Evolutionary conservation across 768 basidiomycete species (phyloP).

Genomic region (Termitomyces sp.): DNA sequence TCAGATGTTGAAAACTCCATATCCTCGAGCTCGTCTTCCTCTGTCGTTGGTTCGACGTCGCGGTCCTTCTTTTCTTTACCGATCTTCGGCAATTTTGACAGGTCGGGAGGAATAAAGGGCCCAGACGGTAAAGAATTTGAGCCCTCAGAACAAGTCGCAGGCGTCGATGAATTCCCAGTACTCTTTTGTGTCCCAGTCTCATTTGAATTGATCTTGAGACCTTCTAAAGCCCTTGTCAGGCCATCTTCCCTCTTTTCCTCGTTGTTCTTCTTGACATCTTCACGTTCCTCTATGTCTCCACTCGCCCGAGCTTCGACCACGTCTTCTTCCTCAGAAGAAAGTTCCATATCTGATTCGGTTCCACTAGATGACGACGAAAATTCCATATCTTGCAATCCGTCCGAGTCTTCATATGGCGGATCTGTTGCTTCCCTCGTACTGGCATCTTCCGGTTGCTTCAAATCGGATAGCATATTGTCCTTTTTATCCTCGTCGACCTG

Average conservation of each 20-base stretch:
- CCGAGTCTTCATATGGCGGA: not conserved
- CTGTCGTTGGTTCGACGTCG: too few relatives aligned
- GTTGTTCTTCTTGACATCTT: not conserved
- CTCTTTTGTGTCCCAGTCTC: not conserved
- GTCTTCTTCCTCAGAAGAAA: not conserved
- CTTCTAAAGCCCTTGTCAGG: not conserved
- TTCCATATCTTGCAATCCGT: slow-evolving; percentile 4
- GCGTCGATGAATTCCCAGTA: not conserved
- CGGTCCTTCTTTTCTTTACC: not conserved
- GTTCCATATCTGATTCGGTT: slow-evolving; percentile 3
- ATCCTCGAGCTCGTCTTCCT: too few relatives aligned
- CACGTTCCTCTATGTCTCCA: not conserved
- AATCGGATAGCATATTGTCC: not conserved
- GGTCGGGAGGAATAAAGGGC: not conserved
- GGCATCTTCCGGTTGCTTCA: not conserved
- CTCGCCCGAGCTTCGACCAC: not conserved
- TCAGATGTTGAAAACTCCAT: too few relatives aligned
- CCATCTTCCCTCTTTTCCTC: not conserved
- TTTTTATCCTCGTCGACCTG: too few relatives aligned
- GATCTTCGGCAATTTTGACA: not conserved
- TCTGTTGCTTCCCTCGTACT: not conserved
- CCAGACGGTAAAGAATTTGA: not conserved
- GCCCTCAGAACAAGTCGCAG: not conserved
- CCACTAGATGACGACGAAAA: slow-evolving; percentile 4
- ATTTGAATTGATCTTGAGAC: not conserved